Evolutionary conservation across 495 filamentous ascomycete species (phyloP).

Genomic region (Parathielavia hyrcaniae): DNA sequence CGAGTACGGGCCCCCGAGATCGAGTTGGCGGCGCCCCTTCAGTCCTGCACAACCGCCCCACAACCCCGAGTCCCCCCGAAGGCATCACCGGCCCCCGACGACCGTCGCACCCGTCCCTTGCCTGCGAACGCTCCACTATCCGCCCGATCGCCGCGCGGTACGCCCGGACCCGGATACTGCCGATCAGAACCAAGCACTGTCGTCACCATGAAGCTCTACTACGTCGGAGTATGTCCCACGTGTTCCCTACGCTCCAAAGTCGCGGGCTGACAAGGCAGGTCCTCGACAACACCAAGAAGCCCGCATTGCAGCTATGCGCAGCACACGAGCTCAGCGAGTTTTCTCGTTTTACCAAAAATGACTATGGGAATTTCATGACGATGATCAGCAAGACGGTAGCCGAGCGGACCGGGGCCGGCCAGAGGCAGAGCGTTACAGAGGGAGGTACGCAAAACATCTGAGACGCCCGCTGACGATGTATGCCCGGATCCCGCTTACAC

Average conservation of each 20-base stretch:
- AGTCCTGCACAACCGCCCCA: slow-evolving; percentile 13
- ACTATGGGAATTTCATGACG: slow-evolving; percentile 63
- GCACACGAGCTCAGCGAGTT: slow-evolving; percentile 77
- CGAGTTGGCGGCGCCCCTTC: background rate
- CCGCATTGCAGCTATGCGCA: slow-evolving; percentile 70
- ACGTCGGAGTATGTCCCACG: slow-evolving; percentile 64
- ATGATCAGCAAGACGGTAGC: slow-evolving; percentile 66
- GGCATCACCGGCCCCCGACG: slow-evolving; percentile 10
- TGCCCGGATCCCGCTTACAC: background rate
- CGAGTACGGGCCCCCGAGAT: background rate
- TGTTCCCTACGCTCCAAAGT: background rate
- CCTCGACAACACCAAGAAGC: slow-evolving; percentile 46
- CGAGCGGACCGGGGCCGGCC: slow-evolving; percentile 75
- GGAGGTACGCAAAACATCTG: slow-evolving; percentile 49
- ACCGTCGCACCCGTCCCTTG: background rate
- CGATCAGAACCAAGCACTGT: background rate
- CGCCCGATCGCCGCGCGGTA: background rate
- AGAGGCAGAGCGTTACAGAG: slow-evolving; percentile 87
- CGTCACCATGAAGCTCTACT: slow-evolving; percentile 82
- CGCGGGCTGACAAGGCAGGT: slow-evolving; percentile 21
- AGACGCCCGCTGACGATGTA: background rate
- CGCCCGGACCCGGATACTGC: background rate
- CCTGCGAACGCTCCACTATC: slow-evolving; percentile 2
- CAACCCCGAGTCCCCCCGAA: slow-evolving; percentile 10
- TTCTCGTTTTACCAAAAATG: slow-evolving; percentile 69